These are phyloP conservation scores for Cutaneotrichosporon curvatum DNA, from an alignment of 1,284 basidiomycete genomes.

Conservation along the genomic window DNA sequence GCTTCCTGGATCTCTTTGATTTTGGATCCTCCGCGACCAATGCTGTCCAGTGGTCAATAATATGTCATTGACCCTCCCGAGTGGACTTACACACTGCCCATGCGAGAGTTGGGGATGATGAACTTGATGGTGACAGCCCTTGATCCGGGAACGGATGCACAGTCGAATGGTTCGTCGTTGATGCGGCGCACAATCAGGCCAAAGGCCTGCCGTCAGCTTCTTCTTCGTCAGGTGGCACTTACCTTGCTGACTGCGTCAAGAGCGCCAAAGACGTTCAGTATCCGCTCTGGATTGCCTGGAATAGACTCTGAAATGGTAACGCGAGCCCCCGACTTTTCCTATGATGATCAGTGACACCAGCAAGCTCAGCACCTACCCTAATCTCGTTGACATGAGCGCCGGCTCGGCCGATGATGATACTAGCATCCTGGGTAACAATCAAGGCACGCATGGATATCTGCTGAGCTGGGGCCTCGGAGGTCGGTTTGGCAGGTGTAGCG, in stretches of 20 bases:
- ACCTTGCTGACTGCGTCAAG: slow-evolving; percentile 98
- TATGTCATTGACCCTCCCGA: not conserved
- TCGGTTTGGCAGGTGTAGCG: slow-evolving; percentile 31
- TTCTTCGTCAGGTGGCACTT: slow-evolving; percentile 19
- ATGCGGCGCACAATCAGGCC: slow-evolving; percentile 97
- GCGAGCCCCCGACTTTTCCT: slow-evolving; percentile 88
- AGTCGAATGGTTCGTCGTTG: slow-evolving; percentile 98
- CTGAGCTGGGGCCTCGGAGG: slow-evolving; percentile 31
- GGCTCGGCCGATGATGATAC: slow-evolving; percentile 95
- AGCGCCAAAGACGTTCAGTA: slow-evolving; percentile 93
- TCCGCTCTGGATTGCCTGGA: slow-evolving; percentile 95
- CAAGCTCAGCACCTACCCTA: slow-evolving; percentile 47
- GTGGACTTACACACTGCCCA: slow-evolving; percentile 73
- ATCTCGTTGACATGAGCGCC: slow-evolving; percentile 98
- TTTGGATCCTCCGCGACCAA: slow-evolving; percentile 93
- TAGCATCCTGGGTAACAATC: slow-evolving; percentile 98
- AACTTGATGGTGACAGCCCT: slow-evolving; percentile 98
- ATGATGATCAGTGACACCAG: not conserved
- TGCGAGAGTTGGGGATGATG: slow-evolving; percentile 98
- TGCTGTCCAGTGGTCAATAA: no score
- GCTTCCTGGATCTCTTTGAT: slow-evolving; percentile 99
- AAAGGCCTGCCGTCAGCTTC: slow-evolving; percentile 65
- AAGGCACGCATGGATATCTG: slow-evolving; percentile 86
- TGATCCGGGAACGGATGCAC: slow-evolving; percentile 93
- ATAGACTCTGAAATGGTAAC: slow-evolving; percentile 95